Evolutionary conservation across 345 rosid species (phyloP).

Genomic region (Combretum micranthum): DNA sequence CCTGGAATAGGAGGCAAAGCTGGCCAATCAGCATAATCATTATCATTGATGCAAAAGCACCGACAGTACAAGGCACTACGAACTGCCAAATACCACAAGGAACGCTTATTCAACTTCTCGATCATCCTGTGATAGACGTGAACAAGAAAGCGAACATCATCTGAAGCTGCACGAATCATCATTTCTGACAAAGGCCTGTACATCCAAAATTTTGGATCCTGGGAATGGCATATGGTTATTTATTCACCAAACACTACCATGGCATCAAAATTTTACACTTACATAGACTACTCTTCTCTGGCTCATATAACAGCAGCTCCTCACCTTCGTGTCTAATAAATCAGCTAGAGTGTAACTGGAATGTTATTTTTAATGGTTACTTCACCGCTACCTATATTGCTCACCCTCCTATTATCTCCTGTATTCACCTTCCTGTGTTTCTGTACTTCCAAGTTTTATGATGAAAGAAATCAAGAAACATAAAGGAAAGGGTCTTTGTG

Average conservation of each 20-base stretch:
- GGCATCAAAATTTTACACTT: no score
- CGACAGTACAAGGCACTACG: conserved; percentile 78
- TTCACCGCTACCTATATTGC: no score
- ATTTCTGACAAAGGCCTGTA: conserved; percentile 76
- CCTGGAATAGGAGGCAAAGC: conserved; percentile 71
- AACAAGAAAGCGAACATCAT: conserved; percentile 92
- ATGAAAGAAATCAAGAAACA: no score
- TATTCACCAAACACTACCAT: conserved; percentile 1
- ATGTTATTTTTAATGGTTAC: no score
- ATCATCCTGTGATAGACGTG: conserved; percentile 72
- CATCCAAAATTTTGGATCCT: conserved; percentile 92
- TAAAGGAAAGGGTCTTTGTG: no score
- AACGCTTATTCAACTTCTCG: conserved; percentile 59
- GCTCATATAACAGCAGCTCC: no score
- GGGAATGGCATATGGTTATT: conserved; percentile 10
- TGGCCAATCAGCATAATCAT: conserved; percentile 75
- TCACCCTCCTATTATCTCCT: no score
- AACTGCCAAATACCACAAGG: conserved; percentile 73
- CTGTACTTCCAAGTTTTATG: no score
- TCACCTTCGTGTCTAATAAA: no score
- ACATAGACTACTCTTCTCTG: no score
- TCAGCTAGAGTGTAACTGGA: no score
- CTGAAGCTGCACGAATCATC: conserved; percentile 92
- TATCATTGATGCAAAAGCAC: conserved; percentile 77
- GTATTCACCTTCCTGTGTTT: no score